Evolutionary conservation across 2,329 filamentous ascomycete species (phyloP).

Genomic region (Hypoxylon sp.): DNA sequence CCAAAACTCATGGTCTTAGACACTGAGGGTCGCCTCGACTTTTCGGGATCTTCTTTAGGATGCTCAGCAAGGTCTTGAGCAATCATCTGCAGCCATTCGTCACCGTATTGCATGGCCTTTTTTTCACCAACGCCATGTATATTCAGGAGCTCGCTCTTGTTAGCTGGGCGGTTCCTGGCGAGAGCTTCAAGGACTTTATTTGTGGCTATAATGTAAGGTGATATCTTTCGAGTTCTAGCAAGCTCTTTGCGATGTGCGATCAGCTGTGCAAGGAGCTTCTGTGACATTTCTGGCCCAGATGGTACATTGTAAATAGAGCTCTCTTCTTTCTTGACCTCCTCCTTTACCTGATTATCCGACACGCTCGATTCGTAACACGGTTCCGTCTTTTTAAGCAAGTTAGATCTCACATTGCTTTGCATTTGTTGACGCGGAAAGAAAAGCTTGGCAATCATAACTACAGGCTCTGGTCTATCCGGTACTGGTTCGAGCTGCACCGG

Average conservation of each 20-base stretch:
- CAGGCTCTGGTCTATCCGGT: neutral
- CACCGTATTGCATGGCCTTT: slow-evolving; percentile 8
- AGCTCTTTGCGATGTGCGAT: neutral
- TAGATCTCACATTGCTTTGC: neutral
- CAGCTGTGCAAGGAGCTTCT: neutral
- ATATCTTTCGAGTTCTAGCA: neutral
- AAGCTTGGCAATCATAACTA: neutral
- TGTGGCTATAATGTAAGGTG: slow-evolving; percentile 8
- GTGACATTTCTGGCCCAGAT: neutral
- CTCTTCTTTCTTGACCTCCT: neutral
- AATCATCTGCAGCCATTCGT: slow-evolving; percentile 23
- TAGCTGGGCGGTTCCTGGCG: slow-evolving; percentile 7
- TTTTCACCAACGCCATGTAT: slow-evolving; percentile 4
- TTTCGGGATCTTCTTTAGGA: neutral
- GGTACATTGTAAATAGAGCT: neutral
- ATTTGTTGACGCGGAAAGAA: neutral
- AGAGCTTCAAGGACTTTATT: slow-evolving; percentile 15
- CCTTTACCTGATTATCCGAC: neutral
- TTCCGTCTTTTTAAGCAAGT: neutral
- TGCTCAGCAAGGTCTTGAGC: slow-evolving; percentile 9
- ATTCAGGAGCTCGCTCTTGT: slow-evolving; percentile 16
- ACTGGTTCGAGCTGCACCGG: slow-evolving; percentile 1
- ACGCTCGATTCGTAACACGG: too few species aligned
- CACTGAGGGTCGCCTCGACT: neutral
- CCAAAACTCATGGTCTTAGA: neutral